These are phyloP conservation scores for Panaeolus cyanescens DNA, from an alignment of 768 basidiomycete species.

Conservation along the genomic window DNA sequence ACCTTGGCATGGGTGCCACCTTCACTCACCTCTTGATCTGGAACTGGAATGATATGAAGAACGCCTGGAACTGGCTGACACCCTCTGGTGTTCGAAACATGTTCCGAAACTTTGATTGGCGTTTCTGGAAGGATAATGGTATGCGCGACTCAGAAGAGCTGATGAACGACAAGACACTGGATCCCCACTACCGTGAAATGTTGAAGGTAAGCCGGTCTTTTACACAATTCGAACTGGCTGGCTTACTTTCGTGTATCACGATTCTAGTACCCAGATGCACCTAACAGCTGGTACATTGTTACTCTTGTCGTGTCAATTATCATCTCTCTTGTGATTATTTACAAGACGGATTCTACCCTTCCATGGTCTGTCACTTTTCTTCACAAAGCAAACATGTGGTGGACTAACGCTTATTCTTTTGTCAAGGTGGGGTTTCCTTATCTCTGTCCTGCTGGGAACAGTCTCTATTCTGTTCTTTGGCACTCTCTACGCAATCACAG, in stretches of 20 bases:
- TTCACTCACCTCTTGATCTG: slow-evolving; percentile 49
- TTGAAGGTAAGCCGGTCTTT: slow-evolving; percentile 35
- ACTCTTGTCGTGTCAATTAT: slow-evolving; percentile 45
- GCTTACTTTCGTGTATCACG: neutral
- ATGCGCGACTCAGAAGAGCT: slow-evolving; percentile 27
- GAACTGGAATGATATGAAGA: slow-evolving; percentile 41
- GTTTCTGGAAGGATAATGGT: slow-evolving; percentile 44
- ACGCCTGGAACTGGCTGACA: slow-evolving; percentile 48
- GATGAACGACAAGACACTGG: slow-evolving; percentile 33
- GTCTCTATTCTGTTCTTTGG: slow-evolving; percentile 51
- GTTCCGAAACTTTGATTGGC: slow-evolving; percentile 38
- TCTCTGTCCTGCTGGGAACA: slow-evolving; percentile 42
- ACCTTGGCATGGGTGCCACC: slow-evolving; percentile 50
- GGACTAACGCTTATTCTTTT: neutral
- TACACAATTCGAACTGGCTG: neutral
- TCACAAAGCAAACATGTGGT: neutral
- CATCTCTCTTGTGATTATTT: slow-evolving; percentile 42
- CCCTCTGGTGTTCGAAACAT: slow-evolving; percentile 34
- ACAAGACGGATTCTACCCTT: slow-evolving; percentile 47
- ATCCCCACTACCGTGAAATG: slow-evolving; percentile 55
- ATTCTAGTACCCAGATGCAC: slow-evolving; percentile 52
- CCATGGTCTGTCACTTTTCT: slow-evolving; percentile 37
- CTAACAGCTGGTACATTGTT: slow-evolving; percentile 55
- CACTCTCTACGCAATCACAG: slow-evolving; percentile 46
- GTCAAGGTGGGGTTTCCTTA: slow-evolving; percentile 49